Evolutionary conservation across 1,284 basidiomycete species (phyloP).

Genomic region (Rhodotorula sp.): DNA sequence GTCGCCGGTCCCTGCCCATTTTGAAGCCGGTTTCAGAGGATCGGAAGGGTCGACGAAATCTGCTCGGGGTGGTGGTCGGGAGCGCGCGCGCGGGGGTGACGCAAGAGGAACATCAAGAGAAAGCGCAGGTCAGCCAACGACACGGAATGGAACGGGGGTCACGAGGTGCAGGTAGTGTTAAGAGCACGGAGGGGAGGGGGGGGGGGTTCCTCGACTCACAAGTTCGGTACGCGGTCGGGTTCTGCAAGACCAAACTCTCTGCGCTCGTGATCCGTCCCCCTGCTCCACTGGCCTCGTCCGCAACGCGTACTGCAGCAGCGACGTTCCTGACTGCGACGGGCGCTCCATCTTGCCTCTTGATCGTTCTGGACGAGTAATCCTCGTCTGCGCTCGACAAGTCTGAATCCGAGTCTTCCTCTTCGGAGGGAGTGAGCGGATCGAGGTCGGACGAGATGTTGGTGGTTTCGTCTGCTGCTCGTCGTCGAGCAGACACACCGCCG

Average conservation of each 20-base stretch:
- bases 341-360: slow-evolving; percentile 10
- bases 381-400: slow-evolving; percentile 27
- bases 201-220: slow-evolving; percentile 18
- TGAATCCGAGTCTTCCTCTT: slow-evolving; percentile 14
- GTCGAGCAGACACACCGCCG: too few species aligned
- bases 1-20: slow-evolving; percentile 27
- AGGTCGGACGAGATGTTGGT: slow-evolving; percentile 1
- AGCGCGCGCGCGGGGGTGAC: background rate
- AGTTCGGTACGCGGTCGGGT: slow-evolving; percentile 18
- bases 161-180: background rate
- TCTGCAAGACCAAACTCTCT: slow-evolving; percentile 21
- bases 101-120: background rate
- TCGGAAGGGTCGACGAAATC: slow-evolving; percentile 33
- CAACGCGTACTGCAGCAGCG: background rate
- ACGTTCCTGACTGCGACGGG: slow-evolving; percentile 17
- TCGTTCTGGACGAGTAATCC: slow-evolving; percentile 14
- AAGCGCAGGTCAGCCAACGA: too few species aligned
- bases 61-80: too few species aligned
- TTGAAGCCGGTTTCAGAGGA: background rate
- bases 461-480: background rate
- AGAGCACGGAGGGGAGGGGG: background rate
- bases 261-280: slow-evolving; percentile 8
- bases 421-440: slow-evolving; percentile 7
- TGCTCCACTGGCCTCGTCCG: background rate
- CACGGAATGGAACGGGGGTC: background rate